Conservation (phyloP, 139 green algal genomes). For the Prasinococcaceae sp. region DNA sequence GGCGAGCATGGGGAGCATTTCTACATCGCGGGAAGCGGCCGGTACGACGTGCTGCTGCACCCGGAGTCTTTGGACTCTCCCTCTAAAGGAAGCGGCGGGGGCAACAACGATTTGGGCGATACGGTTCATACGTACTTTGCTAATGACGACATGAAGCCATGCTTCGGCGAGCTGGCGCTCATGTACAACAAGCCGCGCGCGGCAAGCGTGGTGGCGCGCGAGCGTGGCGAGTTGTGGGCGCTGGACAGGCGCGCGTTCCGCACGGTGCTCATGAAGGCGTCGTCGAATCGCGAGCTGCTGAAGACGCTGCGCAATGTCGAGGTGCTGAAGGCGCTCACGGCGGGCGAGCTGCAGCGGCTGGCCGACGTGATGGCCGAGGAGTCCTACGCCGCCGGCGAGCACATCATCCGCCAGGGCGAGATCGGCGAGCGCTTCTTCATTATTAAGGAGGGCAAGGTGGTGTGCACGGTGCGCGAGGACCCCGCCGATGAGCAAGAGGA, state of each 20-base stretch:
- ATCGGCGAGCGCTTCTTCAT: constrained; percentile 74
- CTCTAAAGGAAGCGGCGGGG: background rate
- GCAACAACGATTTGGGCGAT: background rate
- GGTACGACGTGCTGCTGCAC: background rate
- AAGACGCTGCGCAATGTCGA: constrained; percentile 19
- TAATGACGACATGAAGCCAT: background rate
- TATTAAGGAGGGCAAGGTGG: constrained; percentile 58
- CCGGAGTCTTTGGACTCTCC: background rate
- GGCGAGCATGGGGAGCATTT: constrained; percentile 60
- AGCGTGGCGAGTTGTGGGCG: constrained; percentile 40
- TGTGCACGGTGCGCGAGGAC: constrained; percentile 29
- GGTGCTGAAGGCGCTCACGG: constrained; percentile 8
- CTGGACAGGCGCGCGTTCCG: constrained; percentile 41
- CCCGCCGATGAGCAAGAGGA: constrained; percentile 7
- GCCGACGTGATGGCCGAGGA: constrained; percentile 12
- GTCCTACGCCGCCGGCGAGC: background rate
- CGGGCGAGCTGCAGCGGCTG: constrained; percentile 30
- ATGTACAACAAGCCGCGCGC: constrained; percentile 58
- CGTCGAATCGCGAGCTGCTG: constrained; percentile 7
- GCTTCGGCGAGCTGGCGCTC: constrained; percentile 87
- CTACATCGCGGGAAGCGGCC: constrained; percentile 61
- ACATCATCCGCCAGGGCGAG: constrained; percentile 47
- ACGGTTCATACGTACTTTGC: constrained; percentile 20
- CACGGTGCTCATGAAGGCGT: constrained; percentile 19
- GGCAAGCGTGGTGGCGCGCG: constrained; percentile 55